Evolutionary conservation across 129 eudicot species (phyloP).

Genomic region (Mikania micrantha): DNA sequence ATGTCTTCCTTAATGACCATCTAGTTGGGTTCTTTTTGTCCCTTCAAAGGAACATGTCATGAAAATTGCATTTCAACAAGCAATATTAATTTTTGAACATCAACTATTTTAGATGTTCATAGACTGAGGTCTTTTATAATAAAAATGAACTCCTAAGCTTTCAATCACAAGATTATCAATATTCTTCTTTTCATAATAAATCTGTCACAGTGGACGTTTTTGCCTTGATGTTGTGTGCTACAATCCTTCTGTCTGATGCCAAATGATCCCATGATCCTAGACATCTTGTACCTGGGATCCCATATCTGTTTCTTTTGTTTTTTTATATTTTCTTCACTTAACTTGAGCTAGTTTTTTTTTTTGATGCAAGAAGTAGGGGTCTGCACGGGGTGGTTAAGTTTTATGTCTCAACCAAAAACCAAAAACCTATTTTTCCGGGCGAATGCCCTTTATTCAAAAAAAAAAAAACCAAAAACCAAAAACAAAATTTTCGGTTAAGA

Average conservation of each 20-base stretch:
- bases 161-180: not conserved
- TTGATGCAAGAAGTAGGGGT: not conserved
- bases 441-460: too few species aligned
- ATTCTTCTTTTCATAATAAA: not conserved
- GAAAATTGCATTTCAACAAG: not conserved
- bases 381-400: too few species aligned
- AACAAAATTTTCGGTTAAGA: too few species aligned
- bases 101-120: not conserved
- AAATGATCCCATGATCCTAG: too few species aligned
- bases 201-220: not conserved
- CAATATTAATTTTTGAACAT: not conserved
- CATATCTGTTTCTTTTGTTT: too few species aligned
- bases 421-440: too few species aligned
- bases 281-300: too few species aligned
- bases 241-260: too few species aligned
- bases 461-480: too few species aligned
- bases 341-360: not conserved
- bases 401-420: too few species aligned
- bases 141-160: not conserved
- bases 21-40: not conserved
- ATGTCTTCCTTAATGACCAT: not conserved
- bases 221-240: not conserved
- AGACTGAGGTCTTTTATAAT: not conserved
- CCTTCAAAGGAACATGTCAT: not conserved
- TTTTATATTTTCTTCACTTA: not conserved